Evolutionary conservation across 106 monocot genomes (phyloP), one percentile per base, ranked within the genome.

Genomic region (Allium fistulosum): DNA sequence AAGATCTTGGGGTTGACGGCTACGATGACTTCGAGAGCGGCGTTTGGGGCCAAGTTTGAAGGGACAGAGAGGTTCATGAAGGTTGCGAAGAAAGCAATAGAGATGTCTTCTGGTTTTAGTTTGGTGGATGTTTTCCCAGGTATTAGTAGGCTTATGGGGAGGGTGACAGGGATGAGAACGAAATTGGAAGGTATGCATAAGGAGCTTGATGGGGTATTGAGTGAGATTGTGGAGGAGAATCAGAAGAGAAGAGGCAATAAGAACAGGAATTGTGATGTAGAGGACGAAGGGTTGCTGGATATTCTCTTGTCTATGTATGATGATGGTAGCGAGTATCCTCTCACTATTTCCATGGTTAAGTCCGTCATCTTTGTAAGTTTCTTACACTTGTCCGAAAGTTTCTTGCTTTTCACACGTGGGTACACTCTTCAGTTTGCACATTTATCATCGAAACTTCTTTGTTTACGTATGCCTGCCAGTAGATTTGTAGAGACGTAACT

Each of bases 201-300:
- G n/a, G 50, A 26, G 27, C 12, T 61, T 12, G 71, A 72, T 28
- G 26, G 11, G 2, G 37, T 48, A 49, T 16, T 72, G 16, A 15
- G 52, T 49, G 71, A 72, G 50, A 59, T 72, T 7, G 11, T 72
- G 15, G 50, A 72, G 51, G 71, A 72, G n/a, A 60, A 72, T 28
- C 10, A 13, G 13, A 14, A 5, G 3, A 72, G 52, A 15, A 8
- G 17, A n/a, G 59, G 59, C 59, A 8, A 17, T 17, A 2, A 14
- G 2, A 14, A 14, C 4, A 7, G 17, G 22, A 15, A 60, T 49
- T 2, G 37, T 37, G 37, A 37, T 37, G 18, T 49, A 6, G 17
- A 12, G 49, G 61, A 62, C 6, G 61, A 61, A 49, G 61, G 52
- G 26, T 17, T 72, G 7, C 62, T 72, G 22, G 71, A 72, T 62